Conservation (phyloP, 257 asterid genomes). For the Scutellaria galericulata region DNA sequence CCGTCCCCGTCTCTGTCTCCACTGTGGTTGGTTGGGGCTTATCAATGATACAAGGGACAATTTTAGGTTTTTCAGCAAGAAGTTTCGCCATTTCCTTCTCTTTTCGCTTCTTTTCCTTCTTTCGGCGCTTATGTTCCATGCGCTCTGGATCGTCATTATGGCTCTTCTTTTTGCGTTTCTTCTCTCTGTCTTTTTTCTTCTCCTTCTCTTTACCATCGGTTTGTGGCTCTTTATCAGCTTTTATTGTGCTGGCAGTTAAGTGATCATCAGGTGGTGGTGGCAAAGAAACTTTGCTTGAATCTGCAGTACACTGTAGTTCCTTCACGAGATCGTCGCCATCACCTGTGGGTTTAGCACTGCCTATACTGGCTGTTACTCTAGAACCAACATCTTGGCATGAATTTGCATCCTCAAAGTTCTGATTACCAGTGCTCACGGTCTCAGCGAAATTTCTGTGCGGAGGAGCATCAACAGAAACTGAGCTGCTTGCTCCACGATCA, state of each 20-base stretch:
- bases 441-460: conserved; percentile 60
- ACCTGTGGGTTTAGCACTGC: conserved; percentile 70
- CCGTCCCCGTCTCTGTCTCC: conserved; percentile 5
- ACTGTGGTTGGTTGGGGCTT: conserved; percentile 36
- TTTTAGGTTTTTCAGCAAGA: conserved; percentile 48
- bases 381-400: conserved; percentile 95
- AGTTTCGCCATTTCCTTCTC: conserved; percentile 85
- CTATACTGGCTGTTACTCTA: conserved; percentile 91
- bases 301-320: conserved; percentile 96
- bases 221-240: conserved; percentile 43
- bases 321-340: conserved; percentile 69
- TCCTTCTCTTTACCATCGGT: conserved; percentile 43
- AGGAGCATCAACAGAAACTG: conserved; percentile 86
- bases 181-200: conserved; percentile 55
- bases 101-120: conserved; percentile 88
- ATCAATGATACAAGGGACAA: conserved; percentile 38
- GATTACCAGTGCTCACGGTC: conserved; percentile 66
- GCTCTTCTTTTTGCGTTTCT: conserved; percentile 56
- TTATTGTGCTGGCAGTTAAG: conserved; percentile 35
- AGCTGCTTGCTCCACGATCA: conserved; percentile 87
- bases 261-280: conserved; percentile 44
- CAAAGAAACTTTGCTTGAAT: conserved; percentile 71
- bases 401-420: conserved; percentile 74
- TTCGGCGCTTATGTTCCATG: conserved; percentile 62
- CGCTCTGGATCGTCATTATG: conserved; percentile 60